These are phyloP conservation scores for Whalleya microplaca DNA, from an alignment of 2,329 filamentous ascomycete species.

Conservation along the genomic window DNA sequence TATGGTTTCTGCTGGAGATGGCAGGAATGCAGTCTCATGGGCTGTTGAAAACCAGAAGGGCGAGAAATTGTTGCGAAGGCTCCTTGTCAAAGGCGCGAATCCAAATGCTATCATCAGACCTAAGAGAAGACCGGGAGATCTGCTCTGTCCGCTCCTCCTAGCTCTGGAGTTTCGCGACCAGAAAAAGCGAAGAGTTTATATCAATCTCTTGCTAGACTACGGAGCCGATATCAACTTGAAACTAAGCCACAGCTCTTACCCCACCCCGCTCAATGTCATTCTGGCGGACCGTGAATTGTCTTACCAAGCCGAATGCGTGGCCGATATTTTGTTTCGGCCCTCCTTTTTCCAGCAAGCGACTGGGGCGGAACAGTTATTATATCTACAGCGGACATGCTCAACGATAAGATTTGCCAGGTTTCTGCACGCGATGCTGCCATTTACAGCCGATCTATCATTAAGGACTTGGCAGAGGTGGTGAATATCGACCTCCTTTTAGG, in stretches of 20 bases:
- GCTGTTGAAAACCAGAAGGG: slow-evolving; percentile 6
- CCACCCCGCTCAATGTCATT: neutral
- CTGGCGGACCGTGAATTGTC: neutral
- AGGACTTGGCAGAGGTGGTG: neutral
- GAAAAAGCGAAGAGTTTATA: neutral
- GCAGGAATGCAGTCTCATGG: slow-evolving; percentile 10
- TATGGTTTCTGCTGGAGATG: neutral
- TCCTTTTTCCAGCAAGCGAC: neutral
- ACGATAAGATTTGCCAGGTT: slow-evolving; percentile 1
- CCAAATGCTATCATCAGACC: slow-evolving; percentile 1
- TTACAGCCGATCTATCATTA: too few species aligned
- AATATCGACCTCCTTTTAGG: neutral
- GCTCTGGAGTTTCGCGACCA: neutral
- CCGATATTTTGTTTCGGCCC: slow-evolving; percentile 3
- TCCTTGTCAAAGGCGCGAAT: slow-evolving; percentile 1
- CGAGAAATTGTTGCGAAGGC: neutral
- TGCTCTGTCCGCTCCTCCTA: slow-evolving; percentile 1
- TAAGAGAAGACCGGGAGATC: neutral
- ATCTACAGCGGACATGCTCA: neutral
- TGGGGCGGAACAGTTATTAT: neutral
- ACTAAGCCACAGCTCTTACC: neutral
- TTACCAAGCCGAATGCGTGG: neutral
- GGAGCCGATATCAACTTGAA: slow-evolving; percentile 5
- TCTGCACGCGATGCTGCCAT: too few species aligned
- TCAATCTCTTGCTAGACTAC: slow-evolving; percentile 5